Evolutionary conservation across 2,329 filamentous ascomycete genomes (phyloP), one percentile per base, ranked within the genome.

Genomic region (Trichoderma citrinoviride): DNA sequence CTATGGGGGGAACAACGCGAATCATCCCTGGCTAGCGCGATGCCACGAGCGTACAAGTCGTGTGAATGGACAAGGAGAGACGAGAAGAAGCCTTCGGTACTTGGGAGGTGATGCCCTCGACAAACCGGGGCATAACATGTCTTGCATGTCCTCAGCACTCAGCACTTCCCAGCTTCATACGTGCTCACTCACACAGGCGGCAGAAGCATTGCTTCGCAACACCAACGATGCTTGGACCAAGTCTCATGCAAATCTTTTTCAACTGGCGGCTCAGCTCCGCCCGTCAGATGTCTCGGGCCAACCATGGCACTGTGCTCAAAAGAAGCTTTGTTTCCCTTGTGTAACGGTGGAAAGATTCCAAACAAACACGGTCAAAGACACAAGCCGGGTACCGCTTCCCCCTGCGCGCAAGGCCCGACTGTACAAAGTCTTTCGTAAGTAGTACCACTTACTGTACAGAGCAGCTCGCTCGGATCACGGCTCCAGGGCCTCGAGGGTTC

Each of bases 381-480:
- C 23, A 10, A 10, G 41, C 23, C 57, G n/a, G 23, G 58, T 53
- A 52, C 33, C 33, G 33, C 33, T 41, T 52, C 17, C 54, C 43
- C 23, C 17, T n/a, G 6, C 54, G 33, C 10, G 3, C 33, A 37
- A 37, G 5, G 10, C 10, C 29, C n/a, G n/a, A n/a, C 29, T 33
- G 29, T n/a, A 8, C 29, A 29, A 7, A 7, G 27, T 29, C 27
- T 29, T 29, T 7, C 6, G 27, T 29, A 5, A 14, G 10, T 14
- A n/a, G n/a, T n/a, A n/a, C n/a, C n/a, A 12, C 10, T 37, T 37
- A 37, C 33, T 37, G 33, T 37, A 14, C 33, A 3, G 33, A 37
- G 33, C 25, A 49, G 43, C 27, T 44, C 56, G 49, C 56, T 61
- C 61, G 46, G 62, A 60, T 60, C 62, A 65, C 62, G 62, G 62